Percentiles rank a stretch among this genome's conserved stretches.
Conservation (phyloP, 108 stramenopile genomes). For the Poteriospumella lacustris region DNA sequence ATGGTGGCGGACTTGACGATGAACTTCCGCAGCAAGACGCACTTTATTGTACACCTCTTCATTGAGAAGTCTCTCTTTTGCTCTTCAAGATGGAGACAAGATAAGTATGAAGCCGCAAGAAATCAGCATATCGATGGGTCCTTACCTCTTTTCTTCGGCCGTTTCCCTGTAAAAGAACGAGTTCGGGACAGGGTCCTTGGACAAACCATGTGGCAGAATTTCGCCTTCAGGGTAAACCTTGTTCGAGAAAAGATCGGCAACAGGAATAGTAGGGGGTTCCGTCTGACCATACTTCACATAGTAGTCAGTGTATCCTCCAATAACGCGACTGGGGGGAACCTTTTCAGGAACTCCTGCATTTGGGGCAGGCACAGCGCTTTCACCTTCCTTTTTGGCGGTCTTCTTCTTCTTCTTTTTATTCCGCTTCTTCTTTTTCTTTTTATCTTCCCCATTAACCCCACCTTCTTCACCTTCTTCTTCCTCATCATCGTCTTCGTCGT, state of each 20-base stretch:
- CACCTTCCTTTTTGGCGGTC: neutral
- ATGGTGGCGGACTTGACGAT: constrained; percentile 88
- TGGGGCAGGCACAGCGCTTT: neutral
- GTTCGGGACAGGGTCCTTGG: constrained; percentile 69
- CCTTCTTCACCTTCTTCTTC: constrained; percentile 22
- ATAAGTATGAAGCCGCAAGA: neutral
- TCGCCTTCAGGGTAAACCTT: constrained; percentile 76
- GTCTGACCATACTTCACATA: constrained; percentile 90
- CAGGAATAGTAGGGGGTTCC: constrained; percentile 85
- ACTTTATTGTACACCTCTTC: constrained; percentile 76
- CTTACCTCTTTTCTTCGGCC: neutral
- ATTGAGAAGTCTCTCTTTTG: constrained; percentile 70
- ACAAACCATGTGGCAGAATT: constrained; percentile 72
- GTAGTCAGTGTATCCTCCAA: constrained; percentile 81
- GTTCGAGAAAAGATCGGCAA: constrained; percentile 40
- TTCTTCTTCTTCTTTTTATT: constrained; percentile 28
- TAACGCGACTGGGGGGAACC: constrained; percentile 64
- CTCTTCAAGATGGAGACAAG: constrained; percentile 59
- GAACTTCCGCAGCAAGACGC: constrained; percentile 82
- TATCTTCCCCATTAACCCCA: neutral
- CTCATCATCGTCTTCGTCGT: constrained; percentile 31
- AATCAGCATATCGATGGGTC: neutral
- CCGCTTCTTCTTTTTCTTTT: constrained; percentile 44
- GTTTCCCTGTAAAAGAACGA: neutral
- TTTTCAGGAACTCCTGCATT: constrained; percentile 52